These are phyloP conservation scores for Penicillium olsonii DNA, from an alignment of 2,329 filamentous ascomycete genomes.

Conservation along the genomic window DNA sequence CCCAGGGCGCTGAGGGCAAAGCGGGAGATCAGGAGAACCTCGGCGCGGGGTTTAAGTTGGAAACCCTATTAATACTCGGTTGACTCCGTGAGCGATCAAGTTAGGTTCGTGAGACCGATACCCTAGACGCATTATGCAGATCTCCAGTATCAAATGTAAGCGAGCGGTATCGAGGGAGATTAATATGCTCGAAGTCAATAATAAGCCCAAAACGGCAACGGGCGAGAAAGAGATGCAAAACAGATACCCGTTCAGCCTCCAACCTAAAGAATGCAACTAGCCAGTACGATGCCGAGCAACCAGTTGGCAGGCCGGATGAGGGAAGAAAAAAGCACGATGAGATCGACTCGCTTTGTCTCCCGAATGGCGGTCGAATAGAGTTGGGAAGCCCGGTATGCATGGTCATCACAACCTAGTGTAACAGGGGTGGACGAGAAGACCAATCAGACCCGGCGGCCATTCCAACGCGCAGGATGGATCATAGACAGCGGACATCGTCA, in stretches of 20 bases:
- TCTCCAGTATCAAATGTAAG: not conserved
- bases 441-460: no score
- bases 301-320: constrained; percentile 6
- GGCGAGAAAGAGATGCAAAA: not conserved
- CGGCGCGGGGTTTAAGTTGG: not conserved
- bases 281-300: constrained; percentile 5
- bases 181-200: constrained; percentile 5
- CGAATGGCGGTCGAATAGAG: constrained; percentile 9
- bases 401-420: not conserved
- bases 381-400: constrained; percentile 2
- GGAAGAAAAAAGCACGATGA: constrained; percentile 8
- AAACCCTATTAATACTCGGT: not conserved
- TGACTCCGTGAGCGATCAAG: not conserved
- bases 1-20: not conserved
- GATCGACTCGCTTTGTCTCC: constrained; percentile 10
- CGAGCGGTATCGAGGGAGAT: not conserved
- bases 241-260: constrained; percentile 1
- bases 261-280: constrained; percentile 6
- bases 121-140: constrained; percentile 9
- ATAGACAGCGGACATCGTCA: no score
- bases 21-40: not conserved
- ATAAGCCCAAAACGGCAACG: constrained; percentile 1
- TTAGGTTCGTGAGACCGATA: constrained; percentile 6
- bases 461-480: no score
- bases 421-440: constrained; percentile 1